Evolutionary conservation across 805 yeast genomes (phyloP).

Genomic region (Ogataea henricii): DNA sequence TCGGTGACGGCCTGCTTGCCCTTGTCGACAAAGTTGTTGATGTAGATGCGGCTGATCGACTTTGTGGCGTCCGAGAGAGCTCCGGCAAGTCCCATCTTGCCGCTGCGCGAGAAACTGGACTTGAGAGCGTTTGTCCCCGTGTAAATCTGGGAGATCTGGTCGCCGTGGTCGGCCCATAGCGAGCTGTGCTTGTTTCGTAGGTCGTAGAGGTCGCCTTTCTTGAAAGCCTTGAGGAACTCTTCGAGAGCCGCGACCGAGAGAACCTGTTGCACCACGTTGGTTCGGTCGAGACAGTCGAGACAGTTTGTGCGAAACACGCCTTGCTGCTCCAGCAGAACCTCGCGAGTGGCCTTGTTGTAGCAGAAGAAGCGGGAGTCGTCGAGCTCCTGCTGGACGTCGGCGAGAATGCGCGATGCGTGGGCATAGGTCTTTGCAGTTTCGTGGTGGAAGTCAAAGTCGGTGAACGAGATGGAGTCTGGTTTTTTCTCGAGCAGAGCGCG

Average conservation of each 20-base stretch:
- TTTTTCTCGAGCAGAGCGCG: constrained; percentile 39
- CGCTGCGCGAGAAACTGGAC: constrained; percentile 90
- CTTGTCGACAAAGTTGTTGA: constrained; percentile 93
- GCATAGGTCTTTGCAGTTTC: constrained; percentile 91
- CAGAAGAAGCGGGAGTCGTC: constrained; percentile 82
- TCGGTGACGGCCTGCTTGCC: constrained; percentile 90
- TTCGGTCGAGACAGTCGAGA: constrained; percentile 91
- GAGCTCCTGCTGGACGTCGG: constrained; percentile 63
- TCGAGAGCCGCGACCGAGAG: constrained; percentile 73
- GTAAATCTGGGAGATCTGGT: constrained; percentile 90
- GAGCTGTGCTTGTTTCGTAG: constrained; percentile 75
- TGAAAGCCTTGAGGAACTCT: constrained; percentile 44
- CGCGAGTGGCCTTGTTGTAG: constrained; percentile 57
- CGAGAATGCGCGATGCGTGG: constrained; percentile 71
- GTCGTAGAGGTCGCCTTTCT: constrained; percentile 41
- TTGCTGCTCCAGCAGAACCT: constrained; percentile 70
- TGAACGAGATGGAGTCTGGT: constrained; percentile 51
- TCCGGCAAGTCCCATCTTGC: constrained; percentile 96
- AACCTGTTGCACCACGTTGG: constrained; percentile 86
- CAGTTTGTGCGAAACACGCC: constrained; percentile 95
- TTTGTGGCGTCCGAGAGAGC: constrained; percentile 97
- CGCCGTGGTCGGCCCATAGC: constrained; percentile 98
- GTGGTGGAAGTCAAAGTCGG: constrained; percentile 91
- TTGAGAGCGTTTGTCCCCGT: constrained; percentile 98
- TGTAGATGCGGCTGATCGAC: constrained; percentile 91